phyloP scores from a whole-genome alignment of 768 basidiomycete genomes.

The Pseudohyphozyma bogoriensis region DNA sequence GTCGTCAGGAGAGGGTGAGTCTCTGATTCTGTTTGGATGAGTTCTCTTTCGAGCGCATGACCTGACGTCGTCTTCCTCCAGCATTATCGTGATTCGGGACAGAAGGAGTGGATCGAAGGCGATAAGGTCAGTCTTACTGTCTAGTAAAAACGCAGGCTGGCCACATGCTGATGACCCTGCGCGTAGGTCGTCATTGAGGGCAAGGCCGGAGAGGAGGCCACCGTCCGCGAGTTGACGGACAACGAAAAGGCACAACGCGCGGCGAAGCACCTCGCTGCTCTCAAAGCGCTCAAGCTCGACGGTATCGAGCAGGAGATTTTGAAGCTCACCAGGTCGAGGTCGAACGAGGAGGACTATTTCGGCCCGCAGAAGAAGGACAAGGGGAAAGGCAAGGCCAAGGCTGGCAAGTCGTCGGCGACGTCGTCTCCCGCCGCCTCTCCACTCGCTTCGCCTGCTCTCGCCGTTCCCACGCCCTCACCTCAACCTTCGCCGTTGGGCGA shows the following conservation, averaged over 20 bases:
- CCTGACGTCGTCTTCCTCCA: neutral
- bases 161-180: neutral
- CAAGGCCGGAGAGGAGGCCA: slow-evolving; percentile 9
- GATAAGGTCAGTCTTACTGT: neutral
- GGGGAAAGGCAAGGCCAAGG: neutral
- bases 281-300: slow-evolving; percentile 19
- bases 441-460: neutral
- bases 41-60: neutral
- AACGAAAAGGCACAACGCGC: slow-evolving; percentile 18
- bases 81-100: slow-evolving; percentile 16
- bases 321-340: slow-evolving; percentile 5
- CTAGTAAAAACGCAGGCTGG: neutral
- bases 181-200: neutral
- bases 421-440: neutral
- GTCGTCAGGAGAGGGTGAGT: slow-evolving; percentile 13
- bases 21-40: too few relatives aligned
- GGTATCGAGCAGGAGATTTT: slow-evolving; percentile 14
- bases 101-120: slow-evolving; percentile 8
- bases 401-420: neutral
- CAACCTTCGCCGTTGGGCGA: too few relatives aligned
- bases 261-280: slow-evolving; percentile 25
- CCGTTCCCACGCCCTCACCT: neutral
- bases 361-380: neutral
- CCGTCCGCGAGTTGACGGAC: slow-evolving; percentile 13
- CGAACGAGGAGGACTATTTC: slow-evolving; percentile 2